phyloP scores from a whole-genome alignment of 2,329 filamentous ascomycete species.

The Colletotrichum destructivum region DNA sequence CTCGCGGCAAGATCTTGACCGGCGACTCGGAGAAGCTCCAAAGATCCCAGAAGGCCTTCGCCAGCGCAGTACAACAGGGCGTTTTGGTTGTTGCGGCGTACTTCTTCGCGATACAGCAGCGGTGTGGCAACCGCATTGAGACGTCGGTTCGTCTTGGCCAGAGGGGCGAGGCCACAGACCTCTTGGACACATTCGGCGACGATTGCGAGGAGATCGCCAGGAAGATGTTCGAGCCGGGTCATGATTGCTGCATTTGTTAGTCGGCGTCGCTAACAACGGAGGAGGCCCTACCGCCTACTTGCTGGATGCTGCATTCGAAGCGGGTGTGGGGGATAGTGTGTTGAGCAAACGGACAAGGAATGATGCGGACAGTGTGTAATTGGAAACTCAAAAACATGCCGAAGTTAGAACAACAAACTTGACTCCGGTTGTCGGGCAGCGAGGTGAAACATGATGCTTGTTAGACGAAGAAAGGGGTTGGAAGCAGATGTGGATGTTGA shows the following conservation, averaged over 20 bases:
- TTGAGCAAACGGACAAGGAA: too few species aligned
- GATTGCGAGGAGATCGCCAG: neutral
- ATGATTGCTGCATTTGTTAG: neutral
- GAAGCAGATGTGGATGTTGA: too few species aligned
- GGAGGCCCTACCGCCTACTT: neutral
- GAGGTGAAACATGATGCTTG: too few species aligned
- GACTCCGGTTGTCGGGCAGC: too few species aligned
- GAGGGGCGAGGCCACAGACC: conserved; percentile 15
- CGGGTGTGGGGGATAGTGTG: too few species aligned
- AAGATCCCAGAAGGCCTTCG: neutral
- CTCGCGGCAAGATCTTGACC: neutral
- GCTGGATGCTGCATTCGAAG: too few species aligned
- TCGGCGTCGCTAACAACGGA: neutral
- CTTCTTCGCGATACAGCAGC: conserved; percentile 2
- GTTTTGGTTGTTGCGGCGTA: neutral
- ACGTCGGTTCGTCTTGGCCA: conserved; percentile 12
- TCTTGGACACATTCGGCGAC: neutral
- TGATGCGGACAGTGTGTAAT: too few species aligned
- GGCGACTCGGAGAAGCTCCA: conserved; percentile 3
- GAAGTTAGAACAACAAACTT: too few species aligned
- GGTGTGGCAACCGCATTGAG: neutral
- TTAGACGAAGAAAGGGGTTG: too few species aligned
- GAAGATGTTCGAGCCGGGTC: neutral
- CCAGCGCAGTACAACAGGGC: conserved; percentile 11
- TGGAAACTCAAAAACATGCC: too few species aligned